These are phyloP conservation scores for Fraxinus floribunda DNA, from an alignment of 305 asterid species.

Conservation along the genomic window DNA sequence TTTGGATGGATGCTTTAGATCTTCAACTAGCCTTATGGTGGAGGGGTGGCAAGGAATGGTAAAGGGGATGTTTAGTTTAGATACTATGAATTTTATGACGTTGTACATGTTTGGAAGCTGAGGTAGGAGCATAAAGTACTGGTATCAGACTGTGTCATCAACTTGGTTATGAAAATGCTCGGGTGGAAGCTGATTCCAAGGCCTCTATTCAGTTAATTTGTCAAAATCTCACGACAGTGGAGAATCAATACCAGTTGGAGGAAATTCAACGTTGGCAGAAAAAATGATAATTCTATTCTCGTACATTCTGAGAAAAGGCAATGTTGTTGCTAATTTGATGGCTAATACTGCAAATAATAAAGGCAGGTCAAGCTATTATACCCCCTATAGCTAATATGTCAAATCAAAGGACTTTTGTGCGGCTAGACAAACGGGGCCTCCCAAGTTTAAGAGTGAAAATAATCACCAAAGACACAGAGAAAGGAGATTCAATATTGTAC, in stretches of 20 bases:
- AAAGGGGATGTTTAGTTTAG: background rate
- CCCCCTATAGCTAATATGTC: background rate
- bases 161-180: background rate
- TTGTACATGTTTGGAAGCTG: background rate
- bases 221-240: background rate
- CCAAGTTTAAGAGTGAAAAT: background rate
- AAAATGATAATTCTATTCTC: background rate
- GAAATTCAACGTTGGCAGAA: background rate
- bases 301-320: background rate
- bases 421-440: conserved; percentile 13
- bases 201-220: background rate
- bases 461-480: background rate
- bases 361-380: background rate
- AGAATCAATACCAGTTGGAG: background rate
- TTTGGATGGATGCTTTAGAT: background rate
- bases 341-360: background rate
- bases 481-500: background rate
- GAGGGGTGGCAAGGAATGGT: background rate
- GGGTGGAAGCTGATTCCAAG: background rate
- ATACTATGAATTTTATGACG: background rate
- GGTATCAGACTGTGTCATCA: background rate
- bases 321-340: background rate
- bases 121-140: background rate
- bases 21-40: background rate
- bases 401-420: conserved; percentile 17